These are phyloP conservation scores for Trichoderma breve DNA, from an alignment of 2,329 filamentous ascomycete species.

Conservation along the genomic window DNA sequence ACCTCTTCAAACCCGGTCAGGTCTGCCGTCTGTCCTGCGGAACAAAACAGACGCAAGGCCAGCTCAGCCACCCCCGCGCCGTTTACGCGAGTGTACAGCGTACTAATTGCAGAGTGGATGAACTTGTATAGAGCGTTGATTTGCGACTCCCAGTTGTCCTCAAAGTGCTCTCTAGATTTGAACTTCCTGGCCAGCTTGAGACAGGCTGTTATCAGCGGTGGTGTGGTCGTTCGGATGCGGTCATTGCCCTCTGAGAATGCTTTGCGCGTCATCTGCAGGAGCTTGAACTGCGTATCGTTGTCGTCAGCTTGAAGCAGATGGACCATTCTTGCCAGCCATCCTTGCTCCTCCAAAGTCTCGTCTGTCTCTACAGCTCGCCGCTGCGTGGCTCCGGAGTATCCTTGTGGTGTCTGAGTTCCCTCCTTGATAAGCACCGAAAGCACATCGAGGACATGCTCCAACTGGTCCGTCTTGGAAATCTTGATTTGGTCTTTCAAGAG, in stretches of 20 bases:
- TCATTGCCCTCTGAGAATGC: slow-evolving; percentile 91
- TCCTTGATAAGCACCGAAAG: slow-evolving; percentile 92
- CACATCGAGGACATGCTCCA: slow-evolving; percentile 86
- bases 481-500: slow-evolving; percentile 79
- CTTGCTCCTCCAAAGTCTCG: slow-evolving; percentile 96
- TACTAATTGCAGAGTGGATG: slow-evolving; percentile 83
- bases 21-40: slow-evolving; percentile 89
- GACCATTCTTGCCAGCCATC: slow-evolving; percentile 89
- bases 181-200: slow-evolving; percentile 86
- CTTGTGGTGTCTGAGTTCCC: slow-evolving; percentile 77
- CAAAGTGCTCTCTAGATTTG: slow-evolving; percentile 85
- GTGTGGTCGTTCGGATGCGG: slow-evolving; percentile 91
- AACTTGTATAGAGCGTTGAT: slow-evolving; percentile 88
- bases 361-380: slow-evolving; percentile 81
- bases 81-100: slow-evolving; percentile 82
- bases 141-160: slow-evolving; percentile 62
- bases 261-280: slow-evolving; percentile 83
- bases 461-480: slow-evolving; percentile 73
- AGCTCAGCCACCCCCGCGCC: slow-evolving; percentile 78
- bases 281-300: slow-evolving; percentile 92
- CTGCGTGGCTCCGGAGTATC: slow-evolving; percentile 79
- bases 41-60: slow-evolving; percentile 82
- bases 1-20: slow-evolving; percentile 92
- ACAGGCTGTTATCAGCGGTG: slow-evolving; percentile 83
- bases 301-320: slow-evolving; percentile 80